Evolutionary conservation across 306 rosid species (phyloP).

Genomic region (Lathyrus tuberosus): DNA sequence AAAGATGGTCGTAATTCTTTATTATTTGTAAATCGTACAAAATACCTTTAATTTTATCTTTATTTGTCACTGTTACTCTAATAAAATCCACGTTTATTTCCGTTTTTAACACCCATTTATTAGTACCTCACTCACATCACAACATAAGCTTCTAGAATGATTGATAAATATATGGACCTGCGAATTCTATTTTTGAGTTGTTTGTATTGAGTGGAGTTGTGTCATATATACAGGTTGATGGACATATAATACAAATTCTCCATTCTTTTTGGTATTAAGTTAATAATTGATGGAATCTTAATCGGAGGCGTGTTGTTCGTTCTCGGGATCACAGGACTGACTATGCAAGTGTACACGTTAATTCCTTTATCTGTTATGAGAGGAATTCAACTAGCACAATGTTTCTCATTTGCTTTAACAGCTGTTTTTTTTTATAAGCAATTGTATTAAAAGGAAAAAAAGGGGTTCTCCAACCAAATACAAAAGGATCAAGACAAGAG

Average conservation of each 20-base stretch:
- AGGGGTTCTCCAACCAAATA: too few relatives aligned
- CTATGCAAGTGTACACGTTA: too few relatives aligned
- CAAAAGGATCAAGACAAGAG: too few relatives aligned
- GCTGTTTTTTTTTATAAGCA: too few relatives aligned
- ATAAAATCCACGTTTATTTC: neutral
- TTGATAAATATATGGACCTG: conserved; percentile 10
- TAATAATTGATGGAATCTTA: too few relatives aligned
- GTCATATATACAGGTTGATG: neutral
- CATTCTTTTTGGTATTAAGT: conserved; percentile 24
- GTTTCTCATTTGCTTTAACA: too few relatives aligned
- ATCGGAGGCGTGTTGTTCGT: too few relatives aligned
- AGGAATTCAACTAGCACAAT: too few relatives aligned
- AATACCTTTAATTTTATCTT: neutral
- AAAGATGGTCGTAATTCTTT: conserved; percentile 23
- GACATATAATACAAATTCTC: neutral
- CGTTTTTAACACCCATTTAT: conserved; percentile 7
- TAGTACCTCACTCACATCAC: neutral
- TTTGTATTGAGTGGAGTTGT: conserved; percentile 17
- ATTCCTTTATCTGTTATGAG: too few relatives aligned
- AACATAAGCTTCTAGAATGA: conserved; percentile 23
- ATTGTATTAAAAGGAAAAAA: too few relatives aligned
- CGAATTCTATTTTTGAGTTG: conserved; percentile 1
- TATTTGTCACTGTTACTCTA: neutral
- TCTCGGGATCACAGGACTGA: too few relatives aligned
- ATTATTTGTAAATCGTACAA: conserved; percentile 24